phyloP scores from a whole-genome alignment of 129 eudicot species.

The Apium graveolens region DNA sequence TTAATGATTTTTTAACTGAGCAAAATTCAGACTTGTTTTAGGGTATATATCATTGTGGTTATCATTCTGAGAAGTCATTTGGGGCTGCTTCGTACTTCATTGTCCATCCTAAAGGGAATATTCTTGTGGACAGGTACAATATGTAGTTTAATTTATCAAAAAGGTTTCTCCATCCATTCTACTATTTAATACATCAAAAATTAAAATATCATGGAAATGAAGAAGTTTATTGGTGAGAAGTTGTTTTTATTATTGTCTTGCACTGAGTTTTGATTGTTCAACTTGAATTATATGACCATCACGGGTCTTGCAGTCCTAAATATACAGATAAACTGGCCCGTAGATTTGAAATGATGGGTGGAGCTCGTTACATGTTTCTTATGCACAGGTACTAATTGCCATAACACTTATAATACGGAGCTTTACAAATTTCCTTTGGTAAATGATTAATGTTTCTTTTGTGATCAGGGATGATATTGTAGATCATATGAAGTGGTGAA shows the following conservation, averaged over 20 bases:
- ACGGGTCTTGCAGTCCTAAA: conserved; percentile 48
- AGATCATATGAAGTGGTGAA: no score
- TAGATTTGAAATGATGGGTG: no score
- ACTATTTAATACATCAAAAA: background rate
- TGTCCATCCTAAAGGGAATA: conserved; percentile 68
- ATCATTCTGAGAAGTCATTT: no score
- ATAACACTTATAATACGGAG: background rate
- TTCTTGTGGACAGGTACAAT: conserved; percentile 64
- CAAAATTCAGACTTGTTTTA: conserved; percentile 2
- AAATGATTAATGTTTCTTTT: conserved; percentile 1
- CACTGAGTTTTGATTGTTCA: background rate
- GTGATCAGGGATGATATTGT: conserved; percentile 71
- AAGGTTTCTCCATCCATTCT: background rate
- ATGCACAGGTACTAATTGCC: conserved; percentile 48
- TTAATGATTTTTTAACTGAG: background rate
- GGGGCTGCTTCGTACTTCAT: no score
- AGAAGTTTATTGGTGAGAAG: no score
- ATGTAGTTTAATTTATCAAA: background rate
- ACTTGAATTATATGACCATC: background rate
- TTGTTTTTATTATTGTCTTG: no score
- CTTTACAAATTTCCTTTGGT: background rate
- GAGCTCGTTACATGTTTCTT: conserved; percentile 68
- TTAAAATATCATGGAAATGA: background rate
- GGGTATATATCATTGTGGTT: no score
- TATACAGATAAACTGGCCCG: no score